Base-by-base conservation (phyloP, 2,329 filamentous ascomycete genomes). In the Aspergillus sp. region DNA sequence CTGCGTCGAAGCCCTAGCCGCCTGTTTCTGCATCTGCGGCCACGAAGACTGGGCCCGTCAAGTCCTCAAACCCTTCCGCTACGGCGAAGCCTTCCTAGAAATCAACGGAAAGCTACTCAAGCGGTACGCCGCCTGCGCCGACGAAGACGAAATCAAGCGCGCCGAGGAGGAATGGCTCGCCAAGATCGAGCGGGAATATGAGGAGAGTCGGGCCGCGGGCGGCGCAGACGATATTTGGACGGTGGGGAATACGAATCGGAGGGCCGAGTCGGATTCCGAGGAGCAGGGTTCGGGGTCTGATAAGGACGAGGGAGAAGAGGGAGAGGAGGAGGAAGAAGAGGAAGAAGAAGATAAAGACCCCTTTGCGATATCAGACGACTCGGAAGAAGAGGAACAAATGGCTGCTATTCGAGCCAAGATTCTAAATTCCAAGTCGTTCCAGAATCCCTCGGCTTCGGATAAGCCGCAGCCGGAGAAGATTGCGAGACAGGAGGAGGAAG, bases 1-100 rank as follows among this genome's bases (percentile, higher is more conserved):
- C 77, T 99, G 95, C 70, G 95, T 92, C 30, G 95, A 99, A 80
- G 95, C 95, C 3, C 82, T 99, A 50, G 95, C 92, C 0, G 94
- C 95, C 3, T 91, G 91, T 21, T 99, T 96, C 72, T 91, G 86
- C 70, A 99, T 99, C 65, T 98, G 94, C 69, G 92, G 95, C 4
- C 91, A 95, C 70, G 75, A 85, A 6, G 94, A 97, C 54, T 99
- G 95, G 95, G 94, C 95, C 0, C 87, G 90, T 71, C 86, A 91
- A 64, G 87, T 96, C 1, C 78, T 99, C 27, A 86, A 86, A 64
- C 90, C 91, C 2, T 99, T 99, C 71, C 88, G 88, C 2, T 99
- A 99, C 72, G 95, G 95, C 0, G 80, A 87, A 60, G 88, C 91
- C 0, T 99, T 99, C 71, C 77, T 99, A 23, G 87, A 96, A 56